These are phyloP conservation scores for Kuraishia ogatae DNA, from an alignment of 805 yeast species.

Conservation along the genomic window DNA sequence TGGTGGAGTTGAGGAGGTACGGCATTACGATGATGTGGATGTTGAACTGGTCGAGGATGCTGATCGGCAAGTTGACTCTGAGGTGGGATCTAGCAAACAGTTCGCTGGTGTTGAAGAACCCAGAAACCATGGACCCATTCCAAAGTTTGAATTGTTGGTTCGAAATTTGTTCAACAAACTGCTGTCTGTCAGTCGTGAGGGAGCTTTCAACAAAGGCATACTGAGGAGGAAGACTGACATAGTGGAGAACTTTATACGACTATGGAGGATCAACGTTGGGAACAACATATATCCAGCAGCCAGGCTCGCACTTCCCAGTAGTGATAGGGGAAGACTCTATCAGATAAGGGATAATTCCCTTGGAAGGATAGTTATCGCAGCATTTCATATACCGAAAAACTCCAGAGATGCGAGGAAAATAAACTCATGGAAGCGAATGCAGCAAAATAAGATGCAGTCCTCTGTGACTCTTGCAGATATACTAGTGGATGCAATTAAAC, in stretches of 20 bases:
- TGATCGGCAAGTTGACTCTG: not conserved
- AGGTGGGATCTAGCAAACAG: not conserved
- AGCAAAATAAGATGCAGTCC: conserved; percentile 21
- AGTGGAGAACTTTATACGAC: conserved; percentile 29
- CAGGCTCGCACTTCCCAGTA: conserved; percentile 50
- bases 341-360: conserved; percentile 56
- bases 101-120: conserved; percentile 14
- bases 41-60: not conserved
- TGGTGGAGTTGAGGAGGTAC: not conserved
- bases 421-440: conserved; percentile 36
- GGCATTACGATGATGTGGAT: not conserved
- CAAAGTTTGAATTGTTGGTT: conserved; percentile 31
- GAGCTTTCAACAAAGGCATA: conserved; percentile 6
- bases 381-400: conserved; percentile 49
- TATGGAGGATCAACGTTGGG: conserved; percentile 51
- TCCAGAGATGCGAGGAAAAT: conserved; percentile 51
- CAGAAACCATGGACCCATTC: conserved; percentile 28
- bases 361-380: conserved; percentile 37
- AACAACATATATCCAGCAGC: conserved; percentile 61
- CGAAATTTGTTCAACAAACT: conserved; percentile 32
- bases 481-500: conserved; percentile 39
- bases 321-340: conserved; percentile 46
- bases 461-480: conserved; percentile 39
- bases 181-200: conserved; percentile 21
- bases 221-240: conserved; percentile 10